phyloP scores from a whole-genome alignment of 1,139 yeast genomes.

The Candida sojae region DNA sequence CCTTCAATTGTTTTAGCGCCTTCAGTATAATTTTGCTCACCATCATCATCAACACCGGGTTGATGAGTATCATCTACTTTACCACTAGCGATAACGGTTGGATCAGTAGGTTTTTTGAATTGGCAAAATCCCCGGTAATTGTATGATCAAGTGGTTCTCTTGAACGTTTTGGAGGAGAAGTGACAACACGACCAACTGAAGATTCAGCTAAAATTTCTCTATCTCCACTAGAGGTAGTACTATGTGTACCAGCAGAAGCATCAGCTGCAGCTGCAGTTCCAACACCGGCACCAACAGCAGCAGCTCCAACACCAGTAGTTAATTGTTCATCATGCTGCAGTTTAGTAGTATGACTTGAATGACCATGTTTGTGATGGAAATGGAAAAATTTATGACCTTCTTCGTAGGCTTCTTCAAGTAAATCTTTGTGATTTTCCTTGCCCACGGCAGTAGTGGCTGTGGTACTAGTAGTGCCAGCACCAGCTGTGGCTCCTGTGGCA shows the following conservation, averaged over 20 bases:
- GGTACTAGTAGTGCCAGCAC: constrained; percentile 1
- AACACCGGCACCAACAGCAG: constrained; percentile 5
- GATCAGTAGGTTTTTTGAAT: constrained; percentile 32
- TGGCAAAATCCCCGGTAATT: constrained; percentile 35
- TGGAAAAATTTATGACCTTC: constrained; percentile 10
- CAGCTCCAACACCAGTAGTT: constrained; percentile 4
- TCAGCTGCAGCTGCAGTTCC: constrained; percentile 1
- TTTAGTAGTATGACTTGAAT: background rate
- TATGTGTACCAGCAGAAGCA: background rate
- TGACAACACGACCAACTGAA: constrained; percentile 32
- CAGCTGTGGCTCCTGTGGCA: background rate
- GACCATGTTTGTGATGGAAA: constrained; percentile 7
- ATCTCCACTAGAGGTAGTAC: constrained; percentile 4
- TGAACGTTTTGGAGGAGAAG: constrained; percentile 32
- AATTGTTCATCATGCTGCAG: constrained; percentile 1
- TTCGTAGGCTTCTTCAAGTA: constrained; percentile 6
- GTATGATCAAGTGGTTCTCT: constrained; percentile 30
- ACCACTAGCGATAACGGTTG: constrained; percentile 17
- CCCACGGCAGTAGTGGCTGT: background rate
- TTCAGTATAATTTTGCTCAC: constrained; percentile 28
- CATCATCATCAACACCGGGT: constrained; percentile 18
- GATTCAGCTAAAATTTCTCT: constrained; percentile 17
- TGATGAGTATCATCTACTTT: constrained; percentile 7
- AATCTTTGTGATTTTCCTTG: constrained; percentile 5
- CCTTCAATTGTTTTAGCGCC: constrained; percentile 31